A percentile compares a stretch with the other conserved stretches of the same genome.
These are phyloP conservation scores for Piloderma croceum DNA, from an alignment of 768 basidiomycete genomes.

Conservation along the genomic window DNA sequence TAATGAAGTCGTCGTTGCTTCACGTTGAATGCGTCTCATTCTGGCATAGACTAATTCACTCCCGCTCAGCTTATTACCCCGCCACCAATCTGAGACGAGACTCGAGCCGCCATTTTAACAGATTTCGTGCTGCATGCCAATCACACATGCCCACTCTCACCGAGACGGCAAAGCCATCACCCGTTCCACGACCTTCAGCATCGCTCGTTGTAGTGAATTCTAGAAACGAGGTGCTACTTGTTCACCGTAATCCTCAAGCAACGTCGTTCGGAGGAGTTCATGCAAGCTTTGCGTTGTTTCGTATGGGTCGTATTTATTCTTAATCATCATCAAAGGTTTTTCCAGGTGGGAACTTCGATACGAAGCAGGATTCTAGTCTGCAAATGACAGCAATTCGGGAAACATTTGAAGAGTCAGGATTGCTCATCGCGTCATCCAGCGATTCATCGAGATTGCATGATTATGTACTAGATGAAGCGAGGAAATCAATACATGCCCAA, in stretches of 20 bases:
- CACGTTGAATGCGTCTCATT: too few relatives aligned
- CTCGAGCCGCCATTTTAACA: too few relatives aligned
- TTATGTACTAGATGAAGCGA: slow-evolving; percentile 44
- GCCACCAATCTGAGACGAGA: too few relatives aligned
- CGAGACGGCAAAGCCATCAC: slow-evolving; percentile 6
- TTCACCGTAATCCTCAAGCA: slow-evolving; percentile 63
- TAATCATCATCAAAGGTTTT: slow-evolving; percentile 49
- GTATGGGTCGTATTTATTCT: not conserved
- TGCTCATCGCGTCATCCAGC: slow-evolving; percentile 49
- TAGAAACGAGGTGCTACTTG: slow-evolving; percentile 63
- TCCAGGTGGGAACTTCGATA: slow-evolving; percentile 68
- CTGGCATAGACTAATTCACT: too few relatives aligned
- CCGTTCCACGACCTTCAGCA: slow-evolving; percentile 53
- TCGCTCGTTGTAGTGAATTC: slow-evolving; percentile 62
- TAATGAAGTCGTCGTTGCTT: too few relatives aligned
- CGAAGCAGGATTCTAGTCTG: slow-evolving; percentile 51
- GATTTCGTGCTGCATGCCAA: too few relatives aligned
- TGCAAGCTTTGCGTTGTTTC: slow-evolving; percentile 36
- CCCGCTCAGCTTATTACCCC: too few relatives aligned
- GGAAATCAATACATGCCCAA: slow-evolving; percentile 51
- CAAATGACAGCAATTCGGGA: slow-evolving; percentile 65
- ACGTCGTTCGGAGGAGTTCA: slow-evolving; percentile 62
- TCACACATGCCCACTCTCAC: too few relatives aligned
- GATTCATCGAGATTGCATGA: slow-evolving; percentile 24
- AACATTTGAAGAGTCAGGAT: slow-evolving; percentile 72